Percentiles rank a stretch among this genome's conserved stretches.
Conservation (phyloP, 129 eudicot species). For the Daucus carota region DH1_v3.0 NC_030388.2:4058501-4059000, state of each 20-base stretch:
- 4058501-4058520: slow-evolving; percentile 94
- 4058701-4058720: too few species aligned
- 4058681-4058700: too few species aligned
- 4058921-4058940: background rate
- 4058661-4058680: background rate
- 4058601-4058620: background rate
- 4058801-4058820: background rate
- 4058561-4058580: background rate
- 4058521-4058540: slow-evolving; percentile 10
- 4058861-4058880: background rate
- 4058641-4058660: background rate
- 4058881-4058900: background rate
- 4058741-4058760: background rate
- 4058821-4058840: too few species aligned
- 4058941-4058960: too few species aligned
- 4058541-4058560: background rate
- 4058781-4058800: background rate
- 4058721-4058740: background rate
- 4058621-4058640: background rate
- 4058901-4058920: background rate
- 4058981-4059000: too few species aligned
- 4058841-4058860: background rate
- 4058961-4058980: background rate
- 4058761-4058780: background rate
- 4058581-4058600: background rate